Percentiles rank a stretch among this genome's conserved stretches.
Evolutionary conservation across 331 rosid species (phyloP).

Genomic region (Malus hybrid): DNA sequence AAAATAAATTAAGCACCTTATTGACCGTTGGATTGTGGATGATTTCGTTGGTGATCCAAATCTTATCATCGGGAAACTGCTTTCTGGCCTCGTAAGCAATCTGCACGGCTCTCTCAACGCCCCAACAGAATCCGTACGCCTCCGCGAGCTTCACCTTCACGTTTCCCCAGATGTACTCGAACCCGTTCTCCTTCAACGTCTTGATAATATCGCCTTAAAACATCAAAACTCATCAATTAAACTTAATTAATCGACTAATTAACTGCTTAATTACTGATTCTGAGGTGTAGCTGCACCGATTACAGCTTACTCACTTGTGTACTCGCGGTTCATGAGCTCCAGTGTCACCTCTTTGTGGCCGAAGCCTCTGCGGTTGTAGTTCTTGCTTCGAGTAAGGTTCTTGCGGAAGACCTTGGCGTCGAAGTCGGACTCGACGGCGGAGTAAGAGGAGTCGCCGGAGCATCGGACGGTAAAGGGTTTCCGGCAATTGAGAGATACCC

Average conservation of each 20-base stretch:
- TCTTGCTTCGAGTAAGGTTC: constrained; percentile 76
- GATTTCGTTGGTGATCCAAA: constrained; percentile 92
- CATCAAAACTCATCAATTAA: not conserved
- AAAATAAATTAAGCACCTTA: constrained; percentile 34
- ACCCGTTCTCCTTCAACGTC: constrained; percentile 68
- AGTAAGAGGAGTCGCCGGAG: constrained; percentile 38
- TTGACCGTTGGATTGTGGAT: constrained; percentile 95
- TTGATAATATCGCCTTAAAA: constrained; percentile 77
- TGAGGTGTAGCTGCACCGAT: not conserved
- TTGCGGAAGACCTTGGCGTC: constrained; percentile 82
- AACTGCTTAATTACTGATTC: not conserved
- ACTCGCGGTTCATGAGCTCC: constrained; percentile 82
- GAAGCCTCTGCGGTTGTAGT: constrained; percentile 82
- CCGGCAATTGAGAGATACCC: constrained; percentile 25
- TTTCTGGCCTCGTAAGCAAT: constrained; percentile 96
- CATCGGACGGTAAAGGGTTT: constrained; percentile 48
- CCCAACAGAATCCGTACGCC: constrained; percentile 95
- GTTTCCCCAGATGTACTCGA: constrained; percentile 80
- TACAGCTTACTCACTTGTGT: constrained; percentile 59
- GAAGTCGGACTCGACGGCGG: constrained; percentile 49
- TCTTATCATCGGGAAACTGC: constrained; percentile 72
- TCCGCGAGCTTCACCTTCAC: constrained; percentile 90
- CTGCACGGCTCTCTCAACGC: constrained; percentile 93
- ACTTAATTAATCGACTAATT: not conserved
- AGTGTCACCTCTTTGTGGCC: constrained; percentile 85